phyloP scores from a whole-genome alignment of 73 alveolate species.

The Paramecium octaurelia region DNA sequence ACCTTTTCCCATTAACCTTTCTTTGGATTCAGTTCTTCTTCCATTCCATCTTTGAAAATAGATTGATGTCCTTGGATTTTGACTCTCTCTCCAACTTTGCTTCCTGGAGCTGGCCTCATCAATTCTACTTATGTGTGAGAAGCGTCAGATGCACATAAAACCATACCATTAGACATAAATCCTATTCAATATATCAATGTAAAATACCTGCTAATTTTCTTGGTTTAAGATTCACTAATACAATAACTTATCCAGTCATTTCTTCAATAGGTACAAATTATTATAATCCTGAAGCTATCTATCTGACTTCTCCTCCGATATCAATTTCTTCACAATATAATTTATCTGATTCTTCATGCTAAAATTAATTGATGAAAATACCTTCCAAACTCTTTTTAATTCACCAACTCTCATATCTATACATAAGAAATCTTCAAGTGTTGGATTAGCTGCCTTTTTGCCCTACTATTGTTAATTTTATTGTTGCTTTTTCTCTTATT shows the following conservation, averaged over 20 bases:
- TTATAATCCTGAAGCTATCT: constrained; percentile 94
- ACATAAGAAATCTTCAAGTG: constrained; percentile 21
- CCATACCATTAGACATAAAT: constrained; percentile 96
- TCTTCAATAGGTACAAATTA: constrained; percentile 86
- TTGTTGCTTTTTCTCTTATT: neutral
- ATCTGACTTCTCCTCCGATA: constrained; percentile 93
- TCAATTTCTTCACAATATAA: constrained; percentile 93
- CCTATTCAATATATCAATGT: too few species aligned
- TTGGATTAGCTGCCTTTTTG: neutral
- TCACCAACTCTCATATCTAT: constrained; percentile 88
- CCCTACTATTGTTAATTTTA: neutral
- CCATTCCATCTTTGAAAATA: constrained; percentile 47
- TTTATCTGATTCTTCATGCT: constrained; percentile 82
- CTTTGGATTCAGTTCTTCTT: constrained; percentile 71
- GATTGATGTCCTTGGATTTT: constrained; percentile 62
- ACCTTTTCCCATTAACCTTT: constrained; percentile 57
- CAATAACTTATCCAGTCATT: constrained; percentile 87
- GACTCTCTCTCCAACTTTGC: constrained; percentile 84
- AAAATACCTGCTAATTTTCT: constrained; percentile 80
- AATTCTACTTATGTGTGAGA: constrained; percentile 84
- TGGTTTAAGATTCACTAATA: constrained; percentile 88
- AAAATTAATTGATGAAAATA: neutral
- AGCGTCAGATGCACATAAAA: constrained; percentile 80
- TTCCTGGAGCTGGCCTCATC: constrained; percentile 92
- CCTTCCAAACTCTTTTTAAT: constrained; percentile 72